Evolutionary conservation across 2,329 filamentous ascomycete species (phyloP), one percentile per base, ranked within the genome.

Genomic region (Stemphylium vesicarium): DNA sequence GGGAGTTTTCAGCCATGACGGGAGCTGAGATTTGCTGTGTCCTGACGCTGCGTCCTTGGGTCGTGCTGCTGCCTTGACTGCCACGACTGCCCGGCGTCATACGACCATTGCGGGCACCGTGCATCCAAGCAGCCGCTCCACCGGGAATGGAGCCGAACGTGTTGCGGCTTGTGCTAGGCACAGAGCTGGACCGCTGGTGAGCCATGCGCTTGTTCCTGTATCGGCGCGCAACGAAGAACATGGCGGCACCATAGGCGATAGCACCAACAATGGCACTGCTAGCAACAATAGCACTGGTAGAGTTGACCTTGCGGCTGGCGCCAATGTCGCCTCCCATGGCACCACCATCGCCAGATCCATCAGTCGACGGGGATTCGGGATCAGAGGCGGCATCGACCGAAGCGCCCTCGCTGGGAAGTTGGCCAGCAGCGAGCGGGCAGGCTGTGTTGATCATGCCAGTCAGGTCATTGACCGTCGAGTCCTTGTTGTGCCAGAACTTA

Each of bases 1-100:
- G 85, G 46, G 92, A 96, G 83, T 97, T 97, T 81, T 96, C 92
- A 3, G 92, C 89, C 76, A 93, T 93, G 60, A 96, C 90, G 3
- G 93, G 93, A 31, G 91, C 91, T 58, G 91, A 96, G 74, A 97
- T 96, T 77, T 88, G 85, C 69, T 87, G 84, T 50, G 87, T 88
- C 59, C 88, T 80, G 50, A 85, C 82, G 62, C 83, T 88, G 44
- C 83, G 83, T 63, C 82, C 84, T 56, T 86, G 84, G 62, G 89
- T 89, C 72, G 90, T 93, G 58, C 65, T 70, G 52, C 70, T 73
- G 49, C 69, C 68, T 29, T 59, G 67, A 45, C 71, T 74, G 53
- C 75, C 74, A 61, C 77, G 73, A 40, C 77, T 79, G 39, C 72
- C 74, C 44, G 82, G 68, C 31, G 72, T 78, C 39, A 75, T 69